Conservation (phyloP, 495 filamentous ascomycete species). For the Lasiosphaeria miniovina region DNA sequence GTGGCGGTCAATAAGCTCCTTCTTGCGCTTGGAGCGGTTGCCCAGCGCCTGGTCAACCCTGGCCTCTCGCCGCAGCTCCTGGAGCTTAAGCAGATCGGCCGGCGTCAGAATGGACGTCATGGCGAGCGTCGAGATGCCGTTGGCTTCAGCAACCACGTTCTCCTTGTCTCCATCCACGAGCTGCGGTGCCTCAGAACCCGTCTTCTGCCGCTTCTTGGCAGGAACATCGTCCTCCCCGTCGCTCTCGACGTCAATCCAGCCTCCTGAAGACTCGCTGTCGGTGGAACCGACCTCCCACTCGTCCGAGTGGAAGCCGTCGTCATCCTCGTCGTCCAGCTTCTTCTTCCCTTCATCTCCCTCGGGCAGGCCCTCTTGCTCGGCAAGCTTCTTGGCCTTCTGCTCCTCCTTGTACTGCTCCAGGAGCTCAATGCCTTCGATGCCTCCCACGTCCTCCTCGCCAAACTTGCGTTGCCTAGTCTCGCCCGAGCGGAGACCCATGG, state of each 20-base stretch:
- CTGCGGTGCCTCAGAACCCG: slow-evolving; percentile 22
- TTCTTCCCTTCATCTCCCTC: slow-evolving; percentile 34
- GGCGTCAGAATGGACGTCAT: slow-evolving; percentile 87
- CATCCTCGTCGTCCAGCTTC: slow-evolving; percentile 43
- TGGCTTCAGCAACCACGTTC: slow-evolving; percentile 39
- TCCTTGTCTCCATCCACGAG: slow-evolving; percentile 33
- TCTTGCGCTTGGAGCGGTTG: slow-evolving; percentile 38
- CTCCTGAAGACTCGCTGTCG: slow-evolving; percentile 67
- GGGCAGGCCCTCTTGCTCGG: slow-evolving; percentile 59
- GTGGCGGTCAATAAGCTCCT: slow-evolving; percentile 58
- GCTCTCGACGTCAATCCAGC: slow-evolving; percentile 92
- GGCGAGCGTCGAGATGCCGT: slow-evolving; percentile 58
- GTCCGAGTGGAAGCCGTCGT: slow-evolving; percentile 68
- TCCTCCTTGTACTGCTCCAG: slow-evolving; percentile 93
- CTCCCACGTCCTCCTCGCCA: slow-evolving; percentile 73
- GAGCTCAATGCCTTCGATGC: slow-evolving; percentile 89
- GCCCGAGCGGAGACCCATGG: slow-evolving; percentile 72
- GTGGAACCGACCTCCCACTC: slow-evolving; percentile 84
- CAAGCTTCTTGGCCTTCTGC: slow-evolving; percentile 67
- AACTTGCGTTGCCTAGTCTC: slow-evolving; percentile 69
- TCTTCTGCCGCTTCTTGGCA: slow-evolving; percentile 59
- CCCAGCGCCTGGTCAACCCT: slow-evolving; percentile 61
- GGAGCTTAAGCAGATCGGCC: slow-evolving; percentile 86
- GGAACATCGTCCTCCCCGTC: slow-evolving; percentile 66
- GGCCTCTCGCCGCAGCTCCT: slow-evolving; percentile 75